Conservation (phyloP, 768 basidiomycete genomes). For the Lentinus tigrinus region DNA sequence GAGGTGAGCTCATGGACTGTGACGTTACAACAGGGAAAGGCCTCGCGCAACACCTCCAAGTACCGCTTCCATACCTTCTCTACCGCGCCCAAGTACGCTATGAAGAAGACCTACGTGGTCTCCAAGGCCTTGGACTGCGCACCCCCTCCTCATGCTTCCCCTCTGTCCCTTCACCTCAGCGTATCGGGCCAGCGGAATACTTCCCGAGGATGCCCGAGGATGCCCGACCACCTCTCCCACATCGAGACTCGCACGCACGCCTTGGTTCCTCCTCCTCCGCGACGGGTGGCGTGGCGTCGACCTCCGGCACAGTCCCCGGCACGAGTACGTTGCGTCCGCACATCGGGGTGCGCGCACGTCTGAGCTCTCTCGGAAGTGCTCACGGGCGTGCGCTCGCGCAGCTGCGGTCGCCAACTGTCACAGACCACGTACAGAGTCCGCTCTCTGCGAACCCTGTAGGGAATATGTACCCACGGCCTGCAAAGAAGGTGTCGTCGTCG, state of each 20-base stretch:
- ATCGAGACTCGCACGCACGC: constrained; percentile 7
- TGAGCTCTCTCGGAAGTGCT: constrained; percentile 64
- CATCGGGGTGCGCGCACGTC: constrained; percentile 64
- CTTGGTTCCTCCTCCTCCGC: constrained; percentile 7
- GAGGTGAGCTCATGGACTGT: not conserved
- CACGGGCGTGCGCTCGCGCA: constrained; percentile 45
- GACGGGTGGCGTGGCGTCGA: not conserved
- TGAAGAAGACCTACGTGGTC: constrained; percentile 78
- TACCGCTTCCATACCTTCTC: constrained; percentile 81
- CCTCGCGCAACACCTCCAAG: constrained; percentile 73
- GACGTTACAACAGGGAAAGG: constrained; percentile 62
- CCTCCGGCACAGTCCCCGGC: constrained; percentile 7
- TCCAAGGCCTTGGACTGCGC: constrained; percentile 60
- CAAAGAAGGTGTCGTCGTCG: constrained; percentile 62
- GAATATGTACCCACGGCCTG: not conserved
- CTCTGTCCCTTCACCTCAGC: constrained; percentile 20
- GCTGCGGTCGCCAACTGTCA: constrained; percentile 1
- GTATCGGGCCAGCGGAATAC: constrained; percentile 23
- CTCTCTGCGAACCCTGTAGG: not conserved
- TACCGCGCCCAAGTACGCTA: constrained; percentile 83
- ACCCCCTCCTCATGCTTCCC: constrained; percentile 45
- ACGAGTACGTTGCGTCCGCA: constrained; percentile 39
- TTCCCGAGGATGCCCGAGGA: constrained; percentile 16
- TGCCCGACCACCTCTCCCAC: constrained; percentile 1
- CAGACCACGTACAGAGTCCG: constrained; percentile 1